Conservation (phyloP, 2,329 filamentous ascomycete species). For the Exophiala alcalophila region DNA sequence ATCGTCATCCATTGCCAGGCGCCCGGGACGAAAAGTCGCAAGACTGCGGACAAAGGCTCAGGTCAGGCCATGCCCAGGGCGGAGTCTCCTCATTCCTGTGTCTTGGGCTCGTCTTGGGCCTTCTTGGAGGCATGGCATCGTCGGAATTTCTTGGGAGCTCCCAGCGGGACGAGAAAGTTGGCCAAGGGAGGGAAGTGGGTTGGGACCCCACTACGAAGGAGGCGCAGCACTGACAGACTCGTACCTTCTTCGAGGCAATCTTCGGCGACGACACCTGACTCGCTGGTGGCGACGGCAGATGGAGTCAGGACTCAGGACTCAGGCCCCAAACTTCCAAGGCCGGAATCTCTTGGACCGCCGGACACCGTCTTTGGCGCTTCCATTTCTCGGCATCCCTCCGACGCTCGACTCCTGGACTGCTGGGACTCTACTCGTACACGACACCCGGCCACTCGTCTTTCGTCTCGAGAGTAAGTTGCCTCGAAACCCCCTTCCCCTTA, state of each 20-base stretch:
- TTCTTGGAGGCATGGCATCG: slow-evolving; percentile 22
- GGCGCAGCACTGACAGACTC: slow-evolving; percentile 9
- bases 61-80: too few relatives aligned
- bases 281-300: slow-evolving; percentile 4
- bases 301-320: background rate
- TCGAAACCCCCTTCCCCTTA: too few relatives aligned
- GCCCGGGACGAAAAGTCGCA: too few relatives aligned
- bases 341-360: slow-evolving; percentile 14
- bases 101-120: slow-evolving; percentile 21
- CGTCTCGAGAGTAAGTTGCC: too few relatives aligned
- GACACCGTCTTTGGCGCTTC: too few relatives aligned
- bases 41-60: too few relatives aligned
- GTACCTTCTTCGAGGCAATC: background rate
- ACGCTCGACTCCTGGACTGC: too few relatives aligned
- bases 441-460: too few relatives aligned
- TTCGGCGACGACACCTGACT: background rate
- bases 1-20: too few relatives aligned
- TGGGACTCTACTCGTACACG: too few relatives aligned
- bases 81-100: too few relatives aligned
- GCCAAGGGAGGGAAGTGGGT: slow-evolving; percentile 3
- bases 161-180: slow-evolving; percentile 20
- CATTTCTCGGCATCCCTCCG: too few relatives aligned
- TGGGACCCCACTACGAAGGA: slow-evolving; percentile 3
- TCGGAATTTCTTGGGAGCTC: slow-evolving; percentile 21
- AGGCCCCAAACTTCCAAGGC: slow-evolving; percentile 2